Conservation (phyloP, 176 grass and related monocot genomes). For the Raddia distichophylla region DNA sequence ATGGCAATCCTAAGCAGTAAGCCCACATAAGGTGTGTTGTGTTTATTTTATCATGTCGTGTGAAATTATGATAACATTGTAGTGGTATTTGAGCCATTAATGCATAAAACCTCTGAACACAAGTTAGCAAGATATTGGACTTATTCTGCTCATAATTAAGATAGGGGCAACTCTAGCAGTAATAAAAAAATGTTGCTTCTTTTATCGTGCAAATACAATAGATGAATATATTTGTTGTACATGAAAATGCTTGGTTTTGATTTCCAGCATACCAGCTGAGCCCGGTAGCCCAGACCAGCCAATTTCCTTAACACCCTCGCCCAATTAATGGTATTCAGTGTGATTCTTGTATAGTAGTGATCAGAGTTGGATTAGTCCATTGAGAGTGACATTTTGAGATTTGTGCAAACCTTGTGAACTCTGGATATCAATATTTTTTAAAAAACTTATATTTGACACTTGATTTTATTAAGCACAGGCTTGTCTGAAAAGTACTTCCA, state of each 20-base stretch:
- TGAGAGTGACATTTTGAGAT: neutral
- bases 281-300: neutral
- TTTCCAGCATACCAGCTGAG: neutral
- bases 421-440: too few species aligned
- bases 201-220: neutral
- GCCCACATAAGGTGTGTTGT: neutral
- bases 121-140: neutral
- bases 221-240: too few species aligned
- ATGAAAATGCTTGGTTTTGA: neutral
- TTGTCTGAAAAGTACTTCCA: too few species aligned
- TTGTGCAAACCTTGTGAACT: too few species aligned
- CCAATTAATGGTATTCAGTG: neutral
- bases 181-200: conserved; percentile 5
- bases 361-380: neutral
- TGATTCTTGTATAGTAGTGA: neutral
- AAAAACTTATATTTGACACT: too few species aligned
- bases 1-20: neutral
- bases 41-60: neutral
- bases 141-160: neutral
- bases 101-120: too few species aligned
- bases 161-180: neutral
- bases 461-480: too few species aligned
- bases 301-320: neutral
- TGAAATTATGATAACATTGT: neutral
- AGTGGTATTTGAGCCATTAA: too few species aligned